Evolutionary conservation across 1,284 basidiomycete genomes (phyloP), one percentile per base, ranked within the genome.

Genomic region (Hemileia vastatrix): DNA sequence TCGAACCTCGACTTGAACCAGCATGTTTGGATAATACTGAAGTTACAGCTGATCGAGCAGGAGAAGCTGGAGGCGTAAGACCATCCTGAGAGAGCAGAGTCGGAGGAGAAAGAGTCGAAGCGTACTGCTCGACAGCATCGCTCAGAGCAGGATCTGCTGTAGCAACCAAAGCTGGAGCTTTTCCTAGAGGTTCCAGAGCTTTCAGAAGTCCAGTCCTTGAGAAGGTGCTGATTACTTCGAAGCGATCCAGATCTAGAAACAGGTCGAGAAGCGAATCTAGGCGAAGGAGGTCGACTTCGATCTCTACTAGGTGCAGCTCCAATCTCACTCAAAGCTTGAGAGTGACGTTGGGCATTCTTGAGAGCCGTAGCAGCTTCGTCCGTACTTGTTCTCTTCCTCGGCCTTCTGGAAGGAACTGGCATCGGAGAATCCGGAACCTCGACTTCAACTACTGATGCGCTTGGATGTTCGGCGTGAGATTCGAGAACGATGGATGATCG

Each of bases 111-210:
- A 40, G 36, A 40, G 36, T 40, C 15, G 36, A 40, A 40, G 36
- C 36, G 36, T 40, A 40, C 36, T 40, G 11, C 15, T 40, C 36
- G 11, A 40, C 36, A 40, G 36, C 36, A 15, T 9, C 36, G 36
- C 36, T 40, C 36, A 40, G 64, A 4, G 65, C 54, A 3, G 66
- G 66, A 33, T 67, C 67, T 1, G 67, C 67, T 5, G 70, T 64
- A 3, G 68, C 69, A 6, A 71, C 69, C 45, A 68, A 31, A 1
- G 70, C 69, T 36, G 65, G 68, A 5, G 70, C 70, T 55, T 71
- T 71, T 15, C 70, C 70, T 36, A 71, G 67, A 15, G 68, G 69
- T 36, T 70, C 68, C 59, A 71, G 47, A 6, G 69, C 69, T 53
- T 68, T 23, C 8, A 69, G 51, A 40, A 40, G 36, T 9, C 36